Evolutionary conservation across 805 yeast genomes (phyloP), one percentile per base, ranked within the genome.

Genomic region (Wickerhamiella siamensis): DNA sequence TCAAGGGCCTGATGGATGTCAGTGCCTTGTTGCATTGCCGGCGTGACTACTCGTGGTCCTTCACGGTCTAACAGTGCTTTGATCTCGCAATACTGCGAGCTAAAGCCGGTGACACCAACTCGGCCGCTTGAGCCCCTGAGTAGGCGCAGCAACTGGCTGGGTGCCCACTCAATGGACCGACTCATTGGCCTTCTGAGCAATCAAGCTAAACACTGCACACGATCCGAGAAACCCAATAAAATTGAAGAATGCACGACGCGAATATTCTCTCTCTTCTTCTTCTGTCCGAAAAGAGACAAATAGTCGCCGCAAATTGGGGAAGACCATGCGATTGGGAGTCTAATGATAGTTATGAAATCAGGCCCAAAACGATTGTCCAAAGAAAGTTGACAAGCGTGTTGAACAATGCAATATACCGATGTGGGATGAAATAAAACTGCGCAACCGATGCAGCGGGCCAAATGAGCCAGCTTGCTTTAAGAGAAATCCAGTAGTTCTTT

Each of bases 271-370:
- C 57, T 84, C 94, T 51, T 83, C 94, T 50, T 83, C 93, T 47
- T 83, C 94, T 2, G 91, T 74, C 16, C 95, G 62, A 54, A 83
- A 83, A 4, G 91, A 79, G 18, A 86, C 76, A 55, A 83, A 83
- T 34, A 83, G 78, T 43, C 83, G 65, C 38, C 94, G 63, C 34
- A 84, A 72, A 53, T 84, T 83, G 35, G 82, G 84, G 35, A 83
- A 64, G 51, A 78, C 75, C 77, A 49, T 51, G 31, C 24, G 17
- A 31, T 21, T 17, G 17, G 33, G 21, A 14, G 14, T 14, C 4
- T 17, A 5, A 33, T 4, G 19, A 21, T 15, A 10, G 9, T 31
- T 9, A 26, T 4, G 42, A 18, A 4, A 39, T 16, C 18, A 50
- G 47, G 3, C 54, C 54, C 16, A 54, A 40, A 2, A 48, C 44